Percentiles rank a stretch among this genome's conserved stretches.
Conservation (phyloP, 352 stramenopile species). For the Phytophthora fragariaefolia region DNA sequence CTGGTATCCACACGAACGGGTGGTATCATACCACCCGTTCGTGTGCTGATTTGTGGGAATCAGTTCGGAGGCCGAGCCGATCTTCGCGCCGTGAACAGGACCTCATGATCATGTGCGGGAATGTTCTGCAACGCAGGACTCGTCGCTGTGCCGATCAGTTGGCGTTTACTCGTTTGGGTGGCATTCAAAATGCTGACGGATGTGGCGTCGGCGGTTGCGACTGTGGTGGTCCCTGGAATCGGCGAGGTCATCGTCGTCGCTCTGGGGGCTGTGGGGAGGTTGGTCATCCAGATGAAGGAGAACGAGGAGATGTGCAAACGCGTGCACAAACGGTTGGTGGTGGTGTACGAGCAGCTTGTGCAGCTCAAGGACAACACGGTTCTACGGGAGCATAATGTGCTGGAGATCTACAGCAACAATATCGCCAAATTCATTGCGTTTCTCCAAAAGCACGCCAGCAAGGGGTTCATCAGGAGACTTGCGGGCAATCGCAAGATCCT, state of each 20-base stretch:
- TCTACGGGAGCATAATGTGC: slow-evolving; percentile 41
- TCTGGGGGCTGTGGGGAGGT: slow-evolving; percentile 17
- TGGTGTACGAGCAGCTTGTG: slow-evolving; percentile 43
- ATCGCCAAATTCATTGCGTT: slow-evolving; percentile 45
- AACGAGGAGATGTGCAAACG: slow-evolving; percentile 38
- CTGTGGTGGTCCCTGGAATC: slow-evolving; percentile 35
- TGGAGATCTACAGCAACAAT: slow-evolving; percentile 42
- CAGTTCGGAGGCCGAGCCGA: not conserved
- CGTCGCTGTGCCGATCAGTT: not conserved
- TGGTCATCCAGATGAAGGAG: slow-evolving; percentile 35
- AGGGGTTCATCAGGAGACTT: slow-evolving; percentile 28
- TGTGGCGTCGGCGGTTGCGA: slow-evolving; percentile 18
- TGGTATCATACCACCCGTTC: not conserved
- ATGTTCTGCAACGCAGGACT: not conserved
- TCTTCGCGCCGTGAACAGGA: no score
- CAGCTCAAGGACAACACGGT: slow-evolving; percentile 46
- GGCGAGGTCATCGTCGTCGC: slow-evolving; percentile 32
- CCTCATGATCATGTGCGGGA: no score
- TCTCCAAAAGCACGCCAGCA: slow-evolving; percentile 22
- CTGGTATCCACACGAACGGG: no score
- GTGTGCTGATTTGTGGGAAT: not conserved
- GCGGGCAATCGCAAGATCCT: slow-evolving; percentile 38
- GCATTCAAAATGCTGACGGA: slow-evolving; percentile 4
- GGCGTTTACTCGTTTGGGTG: not conserved
- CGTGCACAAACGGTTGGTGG: slow-evolving; percentile 39